Evolutionary conservation across 177 flowering plant genomes (phyloP), one percentile per base, ranked within the genome.

Genomic region (Tripterygium wilfordii): DNA sequence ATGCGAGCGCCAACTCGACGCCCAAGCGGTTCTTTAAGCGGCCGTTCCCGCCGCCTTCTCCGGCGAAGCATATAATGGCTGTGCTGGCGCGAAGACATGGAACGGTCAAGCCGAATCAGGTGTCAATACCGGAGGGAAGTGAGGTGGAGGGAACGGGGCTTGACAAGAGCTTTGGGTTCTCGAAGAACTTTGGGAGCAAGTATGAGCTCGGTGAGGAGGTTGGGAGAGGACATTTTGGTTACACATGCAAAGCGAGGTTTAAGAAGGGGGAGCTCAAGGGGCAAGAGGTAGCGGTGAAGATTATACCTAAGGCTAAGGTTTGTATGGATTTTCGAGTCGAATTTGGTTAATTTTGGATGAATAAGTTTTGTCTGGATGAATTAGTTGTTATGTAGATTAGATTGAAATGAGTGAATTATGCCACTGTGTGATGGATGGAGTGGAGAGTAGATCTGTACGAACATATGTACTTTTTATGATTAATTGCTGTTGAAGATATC

Each of bases 191-290:
- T 33, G 66, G 38, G 29, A 66, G 20, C 30, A 90, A 84, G 79
- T 92, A 83, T 64, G 96, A 92, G 73, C 66, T 88, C 33, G 96
- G 96, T 5, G 94, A 83, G 13, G 97, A 87, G 57, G 82, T 89
- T 17, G 99, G 99, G 47, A 60, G 96, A 28, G 99, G 97, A 8
- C 99, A 92, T 75, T 92, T 92, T 66, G 98, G 96, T 48, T 80
- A 77, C 56, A 92, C 96, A 30, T 84, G 94, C 54, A 10, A 54
- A 2, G 98, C 94, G 0, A 82, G 46, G 71, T 67, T 67, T n/a
- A 88, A 86, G 81, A 92, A 84, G 50, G 98, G 98, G 23, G 96
- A 85, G 41, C 67, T 80, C 48, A 88, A 83, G 58, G 98, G 94
- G 19, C 80, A 82, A 38, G 75, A 82, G 28, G 96, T 89, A 39